Evolutionary conservation across 108 stramenopile genomes (phyloP), one percentile per base, ranked within the genome.

Genomic region (Skeletonema costatum): DNA sequence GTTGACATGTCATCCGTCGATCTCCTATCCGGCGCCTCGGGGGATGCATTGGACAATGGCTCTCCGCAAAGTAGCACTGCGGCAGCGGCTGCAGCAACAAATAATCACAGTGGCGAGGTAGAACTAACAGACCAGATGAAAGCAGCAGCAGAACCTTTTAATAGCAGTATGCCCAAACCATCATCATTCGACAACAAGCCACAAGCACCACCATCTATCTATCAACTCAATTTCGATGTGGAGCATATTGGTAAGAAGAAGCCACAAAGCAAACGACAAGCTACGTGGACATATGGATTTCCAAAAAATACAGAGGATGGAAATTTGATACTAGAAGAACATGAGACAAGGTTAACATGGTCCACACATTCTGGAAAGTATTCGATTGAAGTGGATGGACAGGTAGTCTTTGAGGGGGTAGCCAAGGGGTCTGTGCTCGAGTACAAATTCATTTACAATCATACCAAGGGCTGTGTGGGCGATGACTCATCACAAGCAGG

Each of bases 321-420:
- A 32, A 31, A 32, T 10, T 42, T 21, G 13, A 53, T 35, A n/a
- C 51, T 68, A 9, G 65, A 44, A 32, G 71, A 68, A 13, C 78
- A 79, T 50, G 66, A 79, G 66, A 71, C 71, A 14, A 56, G 51
- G n/a, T 66, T 79, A 2, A 63, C 58, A 35, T 79, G 78, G 78
- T 79, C 78, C 1, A 79, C 78, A 29, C 78, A 79, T 53, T 79
- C 78, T 5, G 78, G 78, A 41, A 71, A 71, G 14, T 79, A 65
- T 39, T 19, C 60, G 0, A 71, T 79, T 17, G 72, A 60, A 21
- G 71, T 79, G 35, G 78, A 79, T 53, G 78, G 78, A 4, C 50
- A 36, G 35, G 78, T 73, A 12, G 78, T 79, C 2, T 73, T 62
- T 66, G 29, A 71, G 1, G 14, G 29, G 11, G 2, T 30, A 32